Evolutionary conservation across 2,329 filamentous ascomycete genomes (phyloP).

Genomic region (Ophiognomonia clavigignenti-juglandacearum): DNA sequence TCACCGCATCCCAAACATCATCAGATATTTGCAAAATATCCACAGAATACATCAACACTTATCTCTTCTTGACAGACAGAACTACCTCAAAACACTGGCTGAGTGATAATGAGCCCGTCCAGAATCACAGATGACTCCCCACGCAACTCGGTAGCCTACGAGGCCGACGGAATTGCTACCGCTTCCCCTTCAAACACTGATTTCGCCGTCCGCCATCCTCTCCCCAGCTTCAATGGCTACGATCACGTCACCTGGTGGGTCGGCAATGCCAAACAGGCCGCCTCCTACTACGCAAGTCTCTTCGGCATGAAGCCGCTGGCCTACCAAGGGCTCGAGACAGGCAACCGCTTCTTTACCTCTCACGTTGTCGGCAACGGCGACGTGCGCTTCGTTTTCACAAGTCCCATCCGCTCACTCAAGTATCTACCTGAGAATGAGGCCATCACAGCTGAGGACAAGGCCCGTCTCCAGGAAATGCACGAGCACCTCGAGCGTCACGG

Average conservation of each 20-base stretch:
- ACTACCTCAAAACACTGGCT: conserved; percentile 6
- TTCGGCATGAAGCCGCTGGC: conserved; percentile 83
- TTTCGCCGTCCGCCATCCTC: conserved; percentile 46
- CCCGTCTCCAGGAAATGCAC: conserved; percentile 69
- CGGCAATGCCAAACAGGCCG: conserved; percentile 93
- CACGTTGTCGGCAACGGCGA: conserved; percentile 76
- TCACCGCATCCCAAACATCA: too few relatives aligned
- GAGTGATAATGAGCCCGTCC: conserved; percentile 53
- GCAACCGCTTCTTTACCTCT: conserved; percentile 72
- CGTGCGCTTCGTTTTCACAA: conserved; percentile 80
- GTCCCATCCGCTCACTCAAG: conserved; percentile 62
- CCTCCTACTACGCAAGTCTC: conserved; percentile 79
- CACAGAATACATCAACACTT: too few relatives aligned
- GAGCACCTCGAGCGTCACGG: conserved; percentile 81
- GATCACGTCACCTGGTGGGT: conserved; percentile 96
- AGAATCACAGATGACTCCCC: conserved; percentile 46
- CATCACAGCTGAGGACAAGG: conserved; percentile 58
- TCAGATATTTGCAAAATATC: too few relatives aligned
- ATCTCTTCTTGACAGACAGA: too few relatives aligned
- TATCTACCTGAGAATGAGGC: conserved; percentile 54
- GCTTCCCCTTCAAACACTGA: conserved; percentile 42
- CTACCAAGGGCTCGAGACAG: conserved; percentile 85
- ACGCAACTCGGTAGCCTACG: conserved; percentile 36
- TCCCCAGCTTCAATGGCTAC: conserved; percentile 70
- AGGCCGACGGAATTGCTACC: conserved; percentile 19